phyloP scores from a whole-genome alignment of 345 rosid genomes.

The Euphorbia pulcherrima region DNA sequence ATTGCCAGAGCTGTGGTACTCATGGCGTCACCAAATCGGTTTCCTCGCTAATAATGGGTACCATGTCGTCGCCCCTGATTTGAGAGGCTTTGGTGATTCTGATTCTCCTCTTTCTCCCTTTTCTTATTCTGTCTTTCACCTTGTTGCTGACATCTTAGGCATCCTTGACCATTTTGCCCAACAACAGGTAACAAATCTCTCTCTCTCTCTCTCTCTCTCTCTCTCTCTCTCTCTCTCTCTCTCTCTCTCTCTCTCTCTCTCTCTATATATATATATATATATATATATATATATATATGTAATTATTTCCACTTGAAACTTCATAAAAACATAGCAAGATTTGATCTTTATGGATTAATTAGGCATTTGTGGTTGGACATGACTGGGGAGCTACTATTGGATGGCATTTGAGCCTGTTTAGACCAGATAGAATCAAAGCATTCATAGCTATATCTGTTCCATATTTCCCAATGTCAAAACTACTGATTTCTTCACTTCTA shows the following conservation, averaged over 20 bases:
- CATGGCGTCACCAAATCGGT: slow-evolving; percentile 69
- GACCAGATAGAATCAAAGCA: slow-evolving; percentile 58
- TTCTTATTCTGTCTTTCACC: slow-evolving; percentile 50
- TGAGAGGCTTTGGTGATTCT: slow-evolving; percentile 61
- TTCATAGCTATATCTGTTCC: slow-evolving; percentile 46
- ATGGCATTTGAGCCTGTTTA: slow-evolving; percentile 48
- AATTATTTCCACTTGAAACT: too few relatives aligned
- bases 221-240: too few relatives aligned
- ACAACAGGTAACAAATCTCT: slow-evolving; percentile 33
- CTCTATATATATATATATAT: too few relatives aligned
- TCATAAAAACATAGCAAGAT: too few relatives aligned
- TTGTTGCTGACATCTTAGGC: slow-evolving; percentile 52
- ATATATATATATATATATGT: too few relatives aligned
- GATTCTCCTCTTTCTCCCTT: slow-evolving; percentile 43
- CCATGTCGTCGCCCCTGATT: slow-evolving; percentile 63
- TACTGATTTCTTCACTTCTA: slow-evolving; percentile 19
- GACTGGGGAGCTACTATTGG: slow-evolving; percentile 63
- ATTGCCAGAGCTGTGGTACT: slow-evolving; percentile 21
- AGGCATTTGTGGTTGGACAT: slow-evolving; percentile 69
- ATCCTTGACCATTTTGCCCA: slow-evolving; percentile 47
- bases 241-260: background rate
- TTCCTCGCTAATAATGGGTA: slow-evolving; percentile 51
- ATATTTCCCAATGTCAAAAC: slow-evolving; percentile 27
- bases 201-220: background rate
- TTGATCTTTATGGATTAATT: too few relatives aligned